Base-by-base conservation (phyloP, 164 flowering plant genomes). In the Aristolochia fimbriata region DNA sequence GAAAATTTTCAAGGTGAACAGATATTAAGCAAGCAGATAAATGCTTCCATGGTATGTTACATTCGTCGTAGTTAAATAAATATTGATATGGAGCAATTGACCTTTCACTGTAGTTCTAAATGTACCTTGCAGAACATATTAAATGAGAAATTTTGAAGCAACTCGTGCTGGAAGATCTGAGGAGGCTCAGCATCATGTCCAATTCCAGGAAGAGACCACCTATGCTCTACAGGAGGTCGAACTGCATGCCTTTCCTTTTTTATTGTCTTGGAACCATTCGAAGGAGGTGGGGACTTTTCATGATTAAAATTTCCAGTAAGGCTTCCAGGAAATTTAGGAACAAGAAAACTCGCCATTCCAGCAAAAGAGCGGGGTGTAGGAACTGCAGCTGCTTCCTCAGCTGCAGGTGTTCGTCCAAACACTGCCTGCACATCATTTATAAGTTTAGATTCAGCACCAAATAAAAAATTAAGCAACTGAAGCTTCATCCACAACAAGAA, bases 141-240 rank as follows among this genome's bases (percentile, higher is more conserved):
- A 61, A 94, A 74, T 41, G 93, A 82, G 65, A 94, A 94, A 71
- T 94, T 86, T 58, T 94, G 99, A 68, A 94, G 91, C 73, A 94
- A 73, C 74, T 91, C 99, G 69, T 94, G 99, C 80, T 94, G 96
- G 78, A 94, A 94, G 63, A 94, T 85, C 70, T 88, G 88, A 25
- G 99, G 96, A 62, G 84, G 74, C 51, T 81, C 73, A 30, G 69
- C 61, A 58, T 75, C 76, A 45, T 58, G 66, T 64, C 70, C 71
- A 68, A 60, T 70, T 64, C 87, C 91, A 65, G 96, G 86, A 24
- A 88, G 80, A 50, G 96, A 91, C 99, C 99, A 94, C 59, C 78
- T 69, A 64, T 94, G 99, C 72, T 76, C 65, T 25, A 94, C 96
- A 63, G 99, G 96, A 66, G 97, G 99, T 37, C 97, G 95, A 68